These are phyloP conservation scores for Apiospora saccharicola DNA, from an alignment of 2,329 filamentous ascomycete genomes.

Conservation along the genomic window DNA sequence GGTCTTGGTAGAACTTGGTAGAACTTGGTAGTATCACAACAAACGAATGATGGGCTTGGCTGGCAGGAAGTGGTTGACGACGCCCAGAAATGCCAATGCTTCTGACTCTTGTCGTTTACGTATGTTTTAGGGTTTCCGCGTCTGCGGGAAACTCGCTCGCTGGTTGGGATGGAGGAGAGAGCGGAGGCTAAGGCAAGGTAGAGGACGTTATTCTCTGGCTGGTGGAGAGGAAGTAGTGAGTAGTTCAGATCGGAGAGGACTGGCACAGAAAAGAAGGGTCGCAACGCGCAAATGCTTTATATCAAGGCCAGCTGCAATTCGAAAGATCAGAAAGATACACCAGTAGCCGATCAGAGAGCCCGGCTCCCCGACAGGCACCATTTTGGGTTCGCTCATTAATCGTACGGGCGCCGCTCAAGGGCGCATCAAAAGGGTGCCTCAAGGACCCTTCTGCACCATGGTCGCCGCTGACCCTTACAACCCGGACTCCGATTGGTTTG, in stretches of 20 bases:
- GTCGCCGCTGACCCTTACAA: no score
- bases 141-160: not conserved
- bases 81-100: not conserved
- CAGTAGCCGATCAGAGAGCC: not conserved
- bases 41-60: not conserved
- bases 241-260: not conserved
- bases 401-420: not conserved
- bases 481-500: not conserved
- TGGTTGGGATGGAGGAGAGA: no score
- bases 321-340: not conserved
- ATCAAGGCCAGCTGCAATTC: not conserved
- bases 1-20: not conserved
- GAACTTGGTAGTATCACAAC: slow-evolving; percentile 8
- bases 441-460: no score
- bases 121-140: not conserved
- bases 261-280: not conserved
- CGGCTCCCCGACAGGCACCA: not conserved
- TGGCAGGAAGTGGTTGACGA: not conserved
- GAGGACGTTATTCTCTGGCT: not conserved
- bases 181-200: no score
- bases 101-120: not conserved
- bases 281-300: slow-evolving; percentile 1
- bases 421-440: no score
- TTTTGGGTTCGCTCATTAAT: slow-evolving; percentile 13
- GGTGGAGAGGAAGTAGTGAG: not conserved